Evolutionary conservation across 805 yeast species (phyloP).

Genomic region (Millerago galiae): DNA sequence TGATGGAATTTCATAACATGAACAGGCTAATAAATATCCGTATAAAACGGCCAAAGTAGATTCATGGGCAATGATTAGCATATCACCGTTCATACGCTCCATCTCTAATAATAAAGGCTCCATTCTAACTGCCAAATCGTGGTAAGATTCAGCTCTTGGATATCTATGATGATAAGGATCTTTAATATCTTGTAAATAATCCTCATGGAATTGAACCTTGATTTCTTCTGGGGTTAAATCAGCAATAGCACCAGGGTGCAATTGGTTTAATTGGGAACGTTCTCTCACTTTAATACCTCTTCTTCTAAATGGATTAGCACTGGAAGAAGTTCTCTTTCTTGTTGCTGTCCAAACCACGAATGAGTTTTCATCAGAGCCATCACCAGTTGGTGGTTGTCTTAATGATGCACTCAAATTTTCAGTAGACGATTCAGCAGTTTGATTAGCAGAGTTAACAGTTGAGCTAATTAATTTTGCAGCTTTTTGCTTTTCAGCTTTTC

Average conservation of each 20-base stretch:
- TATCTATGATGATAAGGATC: slow-evolving; percentile 94
- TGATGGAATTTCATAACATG: slow-evolving; percentile 79
- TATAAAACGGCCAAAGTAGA: slow-evolving; percentile 82
- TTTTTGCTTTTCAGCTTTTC: slow-evolving; percentile 14
- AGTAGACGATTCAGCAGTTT: slow-evolving; percentile 11
- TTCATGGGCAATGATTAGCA: slow-evolving; percentile 89
- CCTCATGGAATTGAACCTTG: slow-evolving; percentile 54
- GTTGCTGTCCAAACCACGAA: slow-evolving; percentile 95
- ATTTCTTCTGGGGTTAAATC: slow-evolving; percentile 59
- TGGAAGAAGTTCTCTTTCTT: slow-evolving; percentile 73
- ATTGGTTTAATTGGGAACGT: slow-evolving; percentile 77
- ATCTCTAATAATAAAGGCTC: slow-evolving; percentile 91
- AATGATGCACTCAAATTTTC: slow-evolving; percentile 11
- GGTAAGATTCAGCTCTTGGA: slow-evolving; percentile 91
- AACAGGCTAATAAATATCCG: slow-evolving; percentile 91
- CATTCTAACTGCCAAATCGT: slow-evolving; percentile 89
- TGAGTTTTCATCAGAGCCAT: slow-evolving; percentile 53
- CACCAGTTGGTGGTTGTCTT: slow-evolving; percentile 38
- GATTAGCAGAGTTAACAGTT: slow-evolving; percentile 1
- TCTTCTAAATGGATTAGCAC: slow-evolving; percentile 63
- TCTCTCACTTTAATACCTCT: slow-evolving; percentile 61
- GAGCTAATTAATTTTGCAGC: slow-evolving; percentile 5
- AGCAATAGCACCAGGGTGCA: slow-evolving; percentile 85
- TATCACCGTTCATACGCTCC: slow-evolving; percentile 86
- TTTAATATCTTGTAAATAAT: slow-evolving; percentile 51